These are phyloP conservation scores for Bipolaris victoriae DNA, from an alignment of 2,329 filamentous ascomycete species.

Conservation along the genomic window DNA sequence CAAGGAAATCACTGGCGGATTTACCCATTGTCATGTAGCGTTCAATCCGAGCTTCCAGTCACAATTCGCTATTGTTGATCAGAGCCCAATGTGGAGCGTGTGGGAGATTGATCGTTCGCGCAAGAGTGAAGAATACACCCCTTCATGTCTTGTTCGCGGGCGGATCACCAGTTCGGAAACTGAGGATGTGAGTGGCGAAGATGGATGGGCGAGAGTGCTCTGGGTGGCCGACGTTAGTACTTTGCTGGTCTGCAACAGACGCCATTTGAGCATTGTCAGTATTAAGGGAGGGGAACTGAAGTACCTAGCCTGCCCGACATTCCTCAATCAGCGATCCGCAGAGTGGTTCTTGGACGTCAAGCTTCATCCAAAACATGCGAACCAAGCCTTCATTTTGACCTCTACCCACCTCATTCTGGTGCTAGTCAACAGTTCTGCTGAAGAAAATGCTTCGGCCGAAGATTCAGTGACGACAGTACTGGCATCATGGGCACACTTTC, in stretches of 20 bases:
- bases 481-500: slow-evolving; percentile 61
- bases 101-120: slow-evolving; percentile 61
- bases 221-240: slow-evolving; percentile 58
- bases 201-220: slow-evolving; percentile 59
- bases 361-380: slow-evolving; percentile 54
- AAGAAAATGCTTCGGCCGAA: slow-evolving; percentile 23
- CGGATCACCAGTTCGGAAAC: slow-evolving; percentile 12
- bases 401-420: slow-evolving; percentile 59
- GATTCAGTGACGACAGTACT: slow-evolving; percentile 47
- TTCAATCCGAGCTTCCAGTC: slow-evolving; percentile 68
- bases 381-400: slow-evolving; percentile 66
- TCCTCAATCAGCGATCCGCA: slow-evolving; percentile 34
- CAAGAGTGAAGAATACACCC: slow-evolving; percentile 40
- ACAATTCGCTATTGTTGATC: slow-evolving; percentile 71
- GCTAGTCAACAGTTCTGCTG: slow-evolving; percentile 47
- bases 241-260: slow-evolving; percentile 61
- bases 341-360: slow-evolving; percentile 65
- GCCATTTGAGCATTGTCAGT: slow-evolving; percentile 44
- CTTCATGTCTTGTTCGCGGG: slow-evolving; percentile 42
- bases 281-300: slow-evolving; percentile 33
- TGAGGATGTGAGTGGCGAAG: slow-evolving; percentile 25
- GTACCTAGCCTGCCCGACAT: slow-evolving; percentile 29
- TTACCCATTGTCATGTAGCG: slow-evolving; percentile 65
- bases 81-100: slow-evolving; percentile 69
- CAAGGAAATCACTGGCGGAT: slow-evolving; percentile 60